Conservation (phyloP, 805 yeast species). For the Crinitomyces ghanaensis region DNA sequence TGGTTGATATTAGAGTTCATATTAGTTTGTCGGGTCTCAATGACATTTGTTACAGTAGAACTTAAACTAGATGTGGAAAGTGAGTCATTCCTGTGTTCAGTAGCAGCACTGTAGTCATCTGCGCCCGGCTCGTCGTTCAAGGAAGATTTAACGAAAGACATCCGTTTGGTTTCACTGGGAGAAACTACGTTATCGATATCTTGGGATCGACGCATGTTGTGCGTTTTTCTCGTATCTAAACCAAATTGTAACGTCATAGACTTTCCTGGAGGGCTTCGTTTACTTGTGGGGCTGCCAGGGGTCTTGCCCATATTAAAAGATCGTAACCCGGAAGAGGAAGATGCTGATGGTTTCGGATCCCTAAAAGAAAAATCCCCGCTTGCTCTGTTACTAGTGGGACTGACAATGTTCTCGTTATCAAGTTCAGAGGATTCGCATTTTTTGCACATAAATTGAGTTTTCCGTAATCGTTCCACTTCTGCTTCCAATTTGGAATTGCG, state of each 20-base stretch:
- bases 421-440: too few species aligned
- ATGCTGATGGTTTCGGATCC: not conserved
- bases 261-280: constrained; percentile 12
- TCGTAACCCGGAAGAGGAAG: constrained; percentile 3
- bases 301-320: constrained; percentile 8
- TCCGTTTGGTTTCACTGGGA: constrained; percentile 1
- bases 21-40: not conserved
- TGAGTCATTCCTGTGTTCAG: too few species aligned
- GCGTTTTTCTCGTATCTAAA: constrained; percentile 5
- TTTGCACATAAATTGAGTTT: constrained; percentile 1
- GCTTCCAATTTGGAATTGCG: constrained; percentile 44
- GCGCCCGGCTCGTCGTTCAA: not conserved
- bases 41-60: not conserved
- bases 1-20: constrained; percentile 5
- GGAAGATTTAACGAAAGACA: constrained; percentile 1
- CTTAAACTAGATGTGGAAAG: not conserved
- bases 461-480: constrained; percentile 29
- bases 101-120: too few species aligned
- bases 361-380: too few species aligned
- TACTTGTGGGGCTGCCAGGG: not conserved
- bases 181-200: not conserved
- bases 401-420: too few species aligned
- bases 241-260: constrained; percentile 13
- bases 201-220: not conserved
- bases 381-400: too few species aligned